Base-by-base conservation (phyloP, 23 red algal species). In the Chondrus crispus region DNA sequence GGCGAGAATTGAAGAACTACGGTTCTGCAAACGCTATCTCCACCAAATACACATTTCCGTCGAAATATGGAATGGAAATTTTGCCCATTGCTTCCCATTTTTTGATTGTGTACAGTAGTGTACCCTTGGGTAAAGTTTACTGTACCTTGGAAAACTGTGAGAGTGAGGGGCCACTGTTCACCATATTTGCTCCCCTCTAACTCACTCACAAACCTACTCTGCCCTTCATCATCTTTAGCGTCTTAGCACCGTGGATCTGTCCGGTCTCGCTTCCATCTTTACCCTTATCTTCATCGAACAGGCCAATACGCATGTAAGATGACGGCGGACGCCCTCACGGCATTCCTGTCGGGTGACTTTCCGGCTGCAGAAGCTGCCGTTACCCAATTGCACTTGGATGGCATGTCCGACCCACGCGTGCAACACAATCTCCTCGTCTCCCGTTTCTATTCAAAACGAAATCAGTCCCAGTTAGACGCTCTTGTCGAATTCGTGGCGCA, bases 271-370 rank as follows among this genome's bases (percentile, higher is more conserved):
- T 55, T n/a, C 51, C 51, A 55, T 55, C n/a, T 32, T 32, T 32
- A 8, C 18, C 60, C 60, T 66, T 19, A 13, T 32, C 18, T 32
- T 32, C 18, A 9, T 66, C 35, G 26, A 9, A n/a, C 8, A 32
- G 8, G 26, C 60, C 7, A n/a, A 8, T 66, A 9, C 60, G 18
- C 7, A 12, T 32, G 26, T 11, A 55, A 68, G 3, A 90, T 90
- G 87, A 53, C 87, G 41, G 72, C 87, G 60, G 87, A 90, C 53
- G 48, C 87, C 42, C 30, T 90, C 19, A 90, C 72, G 2, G 70
- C 72, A 1, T 90, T 90, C 80, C 87, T 90, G 11, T 29, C 47
- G 16, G 53, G 69, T 41, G 87, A 90, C 53, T 90, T 90, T 46
- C 44, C 46, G 18, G 42, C 12, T 63, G 46, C 70, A 22, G 42